phyloP scores from a whole-genome alignment of 345 rosid genomes.

The Clausena lansium region DNA sequence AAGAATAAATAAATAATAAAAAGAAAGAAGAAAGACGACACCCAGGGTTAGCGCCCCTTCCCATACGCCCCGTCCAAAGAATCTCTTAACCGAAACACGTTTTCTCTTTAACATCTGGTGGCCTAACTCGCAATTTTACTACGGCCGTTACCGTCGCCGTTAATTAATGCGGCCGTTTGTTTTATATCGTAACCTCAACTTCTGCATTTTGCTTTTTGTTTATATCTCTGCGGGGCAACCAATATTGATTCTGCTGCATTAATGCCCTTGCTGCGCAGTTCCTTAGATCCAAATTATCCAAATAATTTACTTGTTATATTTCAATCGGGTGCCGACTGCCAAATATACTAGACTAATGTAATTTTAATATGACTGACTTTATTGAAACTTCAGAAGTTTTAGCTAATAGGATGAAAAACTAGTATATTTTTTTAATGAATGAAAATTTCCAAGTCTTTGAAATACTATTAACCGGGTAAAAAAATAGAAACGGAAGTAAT shows the following conservation, averaged over 20 bases:
- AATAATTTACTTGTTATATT: too few species aligned
- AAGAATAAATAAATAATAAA: background rate
- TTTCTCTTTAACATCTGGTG: slow-evolving; percentile 4
- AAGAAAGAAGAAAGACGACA: slow-evolving; percentile 13
- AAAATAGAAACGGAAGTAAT: background rate
- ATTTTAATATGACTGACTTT: too few species aligned
- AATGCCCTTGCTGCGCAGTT: too few species aligned
- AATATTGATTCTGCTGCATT: too few species aligned
- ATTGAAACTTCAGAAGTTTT: too few species aligned
- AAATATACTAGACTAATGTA: too few species aligned
- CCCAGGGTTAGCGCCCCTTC: slow-evolving; percentile 21
- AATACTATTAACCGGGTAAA: background rate
- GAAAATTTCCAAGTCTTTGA: too few species aligned
- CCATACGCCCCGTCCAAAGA: background rate
- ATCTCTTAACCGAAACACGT: slow-evolving; percentile 30
- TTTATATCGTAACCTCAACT: background rate
- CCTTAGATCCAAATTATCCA: too few species aligned
- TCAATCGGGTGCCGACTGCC: too few species aligned
- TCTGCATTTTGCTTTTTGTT: background rate
- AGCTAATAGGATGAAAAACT: too few species aligned
- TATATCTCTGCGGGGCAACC: too few species aligned
- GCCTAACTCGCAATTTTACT: background rate
- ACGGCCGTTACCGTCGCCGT: slow-evolving; percentile 11
- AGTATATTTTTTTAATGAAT: too few species aligned
- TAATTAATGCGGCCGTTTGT: background rate